Evolutionary conservation across 768 basidiomycete species (phyloP).

Genomic region (Lactarius sanguifluus): DNA sequence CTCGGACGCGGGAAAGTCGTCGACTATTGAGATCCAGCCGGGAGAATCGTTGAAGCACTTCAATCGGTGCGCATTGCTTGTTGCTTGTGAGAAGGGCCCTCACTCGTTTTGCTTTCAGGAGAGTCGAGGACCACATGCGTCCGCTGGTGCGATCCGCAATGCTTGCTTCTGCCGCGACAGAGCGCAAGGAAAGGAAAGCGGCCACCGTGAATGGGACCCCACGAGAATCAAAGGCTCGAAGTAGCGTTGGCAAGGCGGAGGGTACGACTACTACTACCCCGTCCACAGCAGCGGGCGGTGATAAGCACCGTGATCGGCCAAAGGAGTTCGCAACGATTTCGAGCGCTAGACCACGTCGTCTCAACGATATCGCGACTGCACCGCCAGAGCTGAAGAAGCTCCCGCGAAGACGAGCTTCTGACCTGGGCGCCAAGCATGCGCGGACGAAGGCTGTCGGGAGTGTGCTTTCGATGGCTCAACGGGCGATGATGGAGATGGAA

Average conservation of each 20-base stretch:
- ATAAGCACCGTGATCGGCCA: conserved; percentile 25
- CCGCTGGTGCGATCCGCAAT: conserved; percentile 62
- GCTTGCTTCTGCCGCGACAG: conserved; percentile 52
- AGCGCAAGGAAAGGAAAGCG: conserved; percentile 46
- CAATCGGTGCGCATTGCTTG: conserved; percentile 52
- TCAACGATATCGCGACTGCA: conserved; percentile 70
- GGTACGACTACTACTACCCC: background rate
- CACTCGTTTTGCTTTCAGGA: conserved; percentile 41
- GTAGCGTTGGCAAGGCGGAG: background rate
- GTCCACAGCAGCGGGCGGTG: background rate
- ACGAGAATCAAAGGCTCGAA: conserved; percentile 17
- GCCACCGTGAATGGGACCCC: conserved; percentile 30
- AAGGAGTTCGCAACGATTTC: conserved; percentile 53
- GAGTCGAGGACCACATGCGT: conserved; percentile 72
- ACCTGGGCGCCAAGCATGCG: background rate
- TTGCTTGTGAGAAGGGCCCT: too few relatives aligned
- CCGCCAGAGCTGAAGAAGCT: conserved; percentile 62
- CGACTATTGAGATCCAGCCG: conserved; percentile 47
- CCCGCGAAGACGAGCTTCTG: conserved; percentile 45
- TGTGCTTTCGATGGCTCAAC: conserved; percentile 72
- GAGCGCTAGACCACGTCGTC: conserved; percentile 58
- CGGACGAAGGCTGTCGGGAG: conserved; percentile 33
- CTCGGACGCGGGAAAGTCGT: background rate
- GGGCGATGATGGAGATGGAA: conserved; percentile 73
- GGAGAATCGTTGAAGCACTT: conserved; percentile 77